Conservation (phyloP, 1,284 basidiomycete genomes). For the Leccinum subatratum region DNA sequence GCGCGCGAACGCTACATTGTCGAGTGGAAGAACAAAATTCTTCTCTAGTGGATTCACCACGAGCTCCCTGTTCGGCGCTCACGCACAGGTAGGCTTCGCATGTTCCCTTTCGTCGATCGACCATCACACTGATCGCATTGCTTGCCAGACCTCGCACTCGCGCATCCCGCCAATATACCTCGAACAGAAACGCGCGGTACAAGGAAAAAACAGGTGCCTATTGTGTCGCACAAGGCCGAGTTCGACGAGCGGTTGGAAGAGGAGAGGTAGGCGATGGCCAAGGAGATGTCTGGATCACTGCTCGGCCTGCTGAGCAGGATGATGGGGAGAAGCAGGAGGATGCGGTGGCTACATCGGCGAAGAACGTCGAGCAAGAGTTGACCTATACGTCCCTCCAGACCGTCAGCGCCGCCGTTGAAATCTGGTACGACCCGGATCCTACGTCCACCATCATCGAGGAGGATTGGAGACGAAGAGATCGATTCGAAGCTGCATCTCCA, state of each 20-base stretch:
- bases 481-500: constrained; percentile 87
- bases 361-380: too few species aligned
- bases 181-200: constrained; percentile 83
- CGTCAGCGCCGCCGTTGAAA: too few species aligned
- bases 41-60: not conserved
- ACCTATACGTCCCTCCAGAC: too few species aligned
- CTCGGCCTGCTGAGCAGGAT: constrained; percentile 36
- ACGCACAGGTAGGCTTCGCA: not conserved
- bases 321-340: constrained; percentile 38
- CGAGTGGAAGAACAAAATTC: not conserved
- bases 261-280: constrained; percentile 74
- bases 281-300: constrained; percentile 49
- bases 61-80: not conserved
- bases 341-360: not conserved
- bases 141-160: too few species aligned
- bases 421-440: too few species aligned
- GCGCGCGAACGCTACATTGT: constrained; percentile 66
- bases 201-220: constrained; percentile 79
- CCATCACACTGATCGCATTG: too few species aligned
- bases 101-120: too few species aligned
- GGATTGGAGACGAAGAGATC: constrained; percentile 74
- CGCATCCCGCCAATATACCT: constrained; percentile 61
- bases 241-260: constrained; percentile 77
- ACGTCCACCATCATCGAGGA: too few species aligned
- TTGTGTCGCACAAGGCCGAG: constrained; percentile 71